phyloP scores from a whole-genome alignment of 2,329 filamentous ascomycete species.

The Sclerotinia nivalis region DNA sequence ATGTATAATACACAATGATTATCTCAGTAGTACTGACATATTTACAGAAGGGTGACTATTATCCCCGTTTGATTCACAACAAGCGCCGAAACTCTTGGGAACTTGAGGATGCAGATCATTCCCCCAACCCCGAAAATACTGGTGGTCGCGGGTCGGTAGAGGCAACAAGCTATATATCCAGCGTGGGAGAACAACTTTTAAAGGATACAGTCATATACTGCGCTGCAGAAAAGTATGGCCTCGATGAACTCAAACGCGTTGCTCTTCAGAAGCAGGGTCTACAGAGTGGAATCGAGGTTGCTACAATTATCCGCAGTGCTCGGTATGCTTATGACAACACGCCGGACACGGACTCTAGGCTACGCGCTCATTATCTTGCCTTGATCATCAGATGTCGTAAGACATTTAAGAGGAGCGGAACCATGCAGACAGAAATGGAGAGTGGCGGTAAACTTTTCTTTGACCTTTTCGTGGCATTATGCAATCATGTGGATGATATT shows the following conservation, averaged over 20 bases:
- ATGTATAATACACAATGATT: not conserved
- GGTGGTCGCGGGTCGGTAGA: slow-evolving; percentile 65
- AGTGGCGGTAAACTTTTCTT: slow-evolving; percentile 91
- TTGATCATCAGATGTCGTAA: slow-evolving; percentile 96
- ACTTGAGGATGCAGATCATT: slow-evolving; percentile 70
- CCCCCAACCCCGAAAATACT: slow-evolving; percentile 56
- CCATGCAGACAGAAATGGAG: slow-evolving; percentile 99
- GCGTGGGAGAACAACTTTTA: slow-evolving; percentile 74
- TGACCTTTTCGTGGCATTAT: slow-evolving; percentile 97
- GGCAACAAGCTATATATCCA: slow-evolving; percentile 75
- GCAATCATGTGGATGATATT: slow-evolving; percentile 96
- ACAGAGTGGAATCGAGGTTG: slow-evolving; percentile 85
- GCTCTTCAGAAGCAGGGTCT: slow-evolving; percentile 92
- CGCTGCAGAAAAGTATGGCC: slow-evolving; percentile 82
- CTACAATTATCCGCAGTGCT: slow-evolving; percentile 85
- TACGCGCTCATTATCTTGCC: slow-evolving; percentile 95
- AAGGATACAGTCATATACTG: slow-evolving; percentile 96
- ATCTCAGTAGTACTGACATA: slow-evolving; percentile 3
- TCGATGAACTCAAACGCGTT: slow-evolving; percentile 89
- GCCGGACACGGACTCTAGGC: slow-evolving; percentile 84
- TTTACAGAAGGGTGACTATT: slow-evolving; percentile 47
- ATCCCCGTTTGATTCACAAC: slow-evolving; percentile 83
- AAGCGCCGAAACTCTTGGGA: slow-evolving; percentile 85
- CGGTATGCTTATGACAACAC: slow-evolving; percentile 96
- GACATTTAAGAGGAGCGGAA: slow-evolving; percentile 97